phyloP scores from a whole-genome alignment of 768 basidiomycete species.

The Boletales sp. region DNA sequence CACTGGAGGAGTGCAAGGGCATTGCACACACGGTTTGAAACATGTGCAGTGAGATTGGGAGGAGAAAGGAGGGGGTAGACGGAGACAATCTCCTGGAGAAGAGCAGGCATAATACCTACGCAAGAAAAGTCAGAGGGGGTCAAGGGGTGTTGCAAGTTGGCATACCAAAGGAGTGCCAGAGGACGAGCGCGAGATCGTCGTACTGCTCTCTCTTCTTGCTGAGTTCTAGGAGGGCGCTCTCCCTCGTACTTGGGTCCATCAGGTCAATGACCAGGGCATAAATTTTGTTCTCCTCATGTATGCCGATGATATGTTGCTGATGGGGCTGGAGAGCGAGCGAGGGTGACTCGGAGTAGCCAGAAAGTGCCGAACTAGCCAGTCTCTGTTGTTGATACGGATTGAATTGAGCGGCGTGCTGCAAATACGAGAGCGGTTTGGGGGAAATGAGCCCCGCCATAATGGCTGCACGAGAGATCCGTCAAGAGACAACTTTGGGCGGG shows the following conservation, averaged over 20 bases:
- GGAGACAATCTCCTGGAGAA: constrained; percentile 96
- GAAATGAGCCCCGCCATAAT: constrained; percentile 62
- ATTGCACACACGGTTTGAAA: constrained; percentile 98
- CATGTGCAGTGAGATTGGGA: constrained; percentile 93
- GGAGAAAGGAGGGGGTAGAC: constrained; percentile 96
- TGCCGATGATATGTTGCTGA: constrained; percentile 49
- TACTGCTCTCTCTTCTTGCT: constrained; percentile 99
- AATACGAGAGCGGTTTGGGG: constrained; percentile 59
- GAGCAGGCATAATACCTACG: constrained; percentile 93
- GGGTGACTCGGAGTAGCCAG: constrained; percentile 61
- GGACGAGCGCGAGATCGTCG: constrained; percentile 93
- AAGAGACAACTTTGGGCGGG: too few relatives aligned
- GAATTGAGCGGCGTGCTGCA: constrained; percentile 59
- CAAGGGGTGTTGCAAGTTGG: constrained; percentile 1
- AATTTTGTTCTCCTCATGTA: constrained; percentile 79
- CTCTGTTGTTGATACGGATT: constrained; percentile 55
- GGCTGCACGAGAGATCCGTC: constrained; percentile 14
- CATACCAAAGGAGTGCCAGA: constrained; percentile 98
- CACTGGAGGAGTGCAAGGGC: constrained; percentile 96
- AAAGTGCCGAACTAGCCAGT: constrained; percentile 22
- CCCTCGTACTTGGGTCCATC: constrained; percentile 78
- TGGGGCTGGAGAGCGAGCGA: constrained; percentile 51
- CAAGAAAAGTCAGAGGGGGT: not conserved
- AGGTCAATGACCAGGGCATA: constrained; percentile 87
- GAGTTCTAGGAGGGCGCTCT: constrained; percentile 87